Evolutionary conservation across 352 stramenopile species (phyloP).

Genomic region (Globisporangium carolinianum): DNA sequence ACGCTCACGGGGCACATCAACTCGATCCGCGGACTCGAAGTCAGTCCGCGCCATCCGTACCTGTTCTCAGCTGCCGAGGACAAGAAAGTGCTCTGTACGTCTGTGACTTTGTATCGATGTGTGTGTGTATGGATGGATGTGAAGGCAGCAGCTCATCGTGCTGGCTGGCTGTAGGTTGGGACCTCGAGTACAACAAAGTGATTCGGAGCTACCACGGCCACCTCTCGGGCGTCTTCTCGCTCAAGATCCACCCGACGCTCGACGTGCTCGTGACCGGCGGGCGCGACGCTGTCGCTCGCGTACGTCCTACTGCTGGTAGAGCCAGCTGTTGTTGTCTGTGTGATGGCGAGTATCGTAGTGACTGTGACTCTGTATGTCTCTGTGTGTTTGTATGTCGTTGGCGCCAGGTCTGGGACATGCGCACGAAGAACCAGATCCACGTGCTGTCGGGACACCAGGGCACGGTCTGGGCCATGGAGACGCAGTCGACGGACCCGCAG

Average conservation of each 20-base stretch:
- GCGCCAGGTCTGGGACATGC: conserved; percentile 97
- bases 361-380: neutral
- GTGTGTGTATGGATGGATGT: neutral
- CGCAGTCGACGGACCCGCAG: conserved; percentile 95
- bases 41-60: conserved; percentile 95
- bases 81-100: conserved; percentile 95
- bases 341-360: too few species aligned
- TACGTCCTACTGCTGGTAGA: conserved; percentile 18
- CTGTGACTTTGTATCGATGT: too few species aligned
- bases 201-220: conserved; percentile 99
- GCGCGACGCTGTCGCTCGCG: conserved; percentile 80
- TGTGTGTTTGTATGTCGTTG: neutral
- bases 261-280: conserved; percentile 98
- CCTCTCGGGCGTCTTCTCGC: conserved; percentile 95
- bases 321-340: too few species aligned
- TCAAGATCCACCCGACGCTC: conserved; percentile 97
- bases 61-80: conserved; percentile 98
- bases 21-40: conserved; percentile 94
- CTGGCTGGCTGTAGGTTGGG: conserved; percentile 75
- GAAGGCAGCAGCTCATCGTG: too few species aligned
- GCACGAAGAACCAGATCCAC: conserved; percentile 97
- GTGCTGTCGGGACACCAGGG: conserved; percentile 95
- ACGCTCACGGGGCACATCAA: conserved; percentile 99
- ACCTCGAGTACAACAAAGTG: conserved; percentile 99
- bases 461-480: conserved; percentile 94